Base-by-base conservation (phyloP, 169 alveolate genomes). In the Plasmodium vinckei region DNA sequence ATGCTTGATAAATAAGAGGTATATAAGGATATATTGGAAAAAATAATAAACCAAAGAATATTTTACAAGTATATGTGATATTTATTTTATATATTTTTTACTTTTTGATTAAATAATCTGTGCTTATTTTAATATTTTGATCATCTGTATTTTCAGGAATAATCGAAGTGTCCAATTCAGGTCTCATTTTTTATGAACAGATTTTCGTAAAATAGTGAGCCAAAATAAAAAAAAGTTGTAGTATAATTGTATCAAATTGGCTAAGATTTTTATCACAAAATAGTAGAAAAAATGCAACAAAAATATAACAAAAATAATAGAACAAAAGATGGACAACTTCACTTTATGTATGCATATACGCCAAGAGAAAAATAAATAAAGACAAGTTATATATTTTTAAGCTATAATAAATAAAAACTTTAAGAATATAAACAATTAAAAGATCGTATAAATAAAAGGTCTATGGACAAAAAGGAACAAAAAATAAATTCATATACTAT, bases 31-130 rank as follows among this genome's bases (percentile, higher is more conserved):
- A 33, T 33, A 51, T 13, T 13, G 21, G 9, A 51, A 2, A 1
- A 9, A 51, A 12, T 12, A 3, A 9, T 9, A 19, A n/a, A 57
- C 9, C 5, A 5, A 15, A 10, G 33, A n/a, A 9, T 19, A 57
- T 19, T 21, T 67, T 17, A 10, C 15, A 9, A 12, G 13, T 1
- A 7, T 15, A 15, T 1, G 5, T 12, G 21, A 46, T 42, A 33
- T 33, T 33, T 33, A 33, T 33, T 33, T 33, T 33, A 33, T 67
- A 3, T 67, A 10, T 15, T 33, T n/a, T 63, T 63, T 63, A 73
- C 88, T 39, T 73, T 27, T 65, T 73, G 56, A 27, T 61, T 51
- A 73, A 51, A 61, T 12, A 73, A 10, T 73, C 67, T 21, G 49
- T 39, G 56, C n/a, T 65, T 23, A 27, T 54, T 39, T 51, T 73